Evolutionary conservation across 805 yeast species (phyloP).

Genomic region (Maudiozyma saulgeensis): DNA sequence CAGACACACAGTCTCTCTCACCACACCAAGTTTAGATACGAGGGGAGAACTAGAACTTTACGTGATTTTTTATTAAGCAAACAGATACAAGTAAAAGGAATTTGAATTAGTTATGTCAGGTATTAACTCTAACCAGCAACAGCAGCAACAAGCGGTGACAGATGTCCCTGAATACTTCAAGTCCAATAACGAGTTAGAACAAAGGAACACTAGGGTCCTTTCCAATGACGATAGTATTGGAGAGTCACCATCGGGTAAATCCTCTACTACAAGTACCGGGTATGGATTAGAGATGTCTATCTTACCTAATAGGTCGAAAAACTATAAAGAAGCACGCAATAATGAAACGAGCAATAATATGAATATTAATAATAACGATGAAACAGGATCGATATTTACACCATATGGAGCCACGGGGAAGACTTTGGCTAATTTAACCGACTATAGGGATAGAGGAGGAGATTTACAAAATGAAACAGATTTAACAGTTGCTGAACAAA

Average conservation of each 20-base stretch:
- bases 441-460: too few species aligned
- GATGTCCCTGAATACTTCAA: background rate
- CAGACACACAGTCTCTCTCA: too few species aligned
- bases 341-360: background rate
- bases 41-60: too few species aligned
- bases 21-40: too few species aligned
- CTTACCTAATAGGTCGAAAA: background rate
- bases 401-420: background rate
- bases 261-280: background rate
- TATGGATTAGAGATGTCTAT: background rate
- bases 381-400: background rate
- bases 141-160: background rate
- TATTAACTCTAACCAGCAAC: too few species aligned
- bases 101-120: too few species aligned
- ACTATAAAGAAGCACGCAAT: background rate
- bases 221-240: background rate
- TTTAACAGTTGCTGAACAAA: background rate
- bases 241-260: background rate
- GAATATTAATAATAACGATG: background rate
- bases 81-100: too few species aligned
- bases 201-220: too few species aligned
- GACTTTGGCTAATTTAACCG: background rate
- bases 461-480: too few species aligned
- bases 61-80: too few species aligned
- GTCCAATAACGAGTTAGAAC: background rate